These are phyloP conservation scores for Cercophora scortea DNA, from an alignment of 495 filamentous ascomycete genomes.

Conservation along the genomic window DNA sequence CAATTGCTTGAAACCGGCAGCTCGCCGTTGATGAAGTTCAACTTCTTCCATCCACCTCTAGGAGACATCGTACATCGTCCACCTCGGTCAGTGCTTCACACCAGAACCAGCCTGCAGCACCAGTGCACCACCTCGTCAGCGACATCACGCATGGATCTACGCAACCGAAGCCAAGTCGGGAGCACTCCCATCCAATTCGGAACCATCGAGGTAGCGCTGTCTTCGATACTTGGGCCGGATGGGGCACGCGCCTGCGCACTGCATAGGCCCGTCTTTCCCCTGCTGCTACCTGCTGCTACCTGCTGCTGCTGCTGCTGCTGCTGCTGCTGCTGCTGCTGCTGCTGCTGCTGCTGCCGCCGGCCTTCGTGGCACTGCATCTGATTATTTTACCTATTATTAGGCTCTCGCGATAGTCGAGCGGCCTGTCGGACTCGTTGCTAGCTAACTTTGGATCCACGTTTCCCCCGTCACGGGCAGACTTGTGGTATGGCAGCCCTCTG, in stretches of 20 bases:
- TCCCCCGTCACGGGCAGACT: not conserved
- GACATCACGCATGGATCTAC: not conserved
- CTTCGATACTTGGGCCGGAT: not conserved
- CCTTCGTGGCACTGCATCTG: constrained; percentile 26
- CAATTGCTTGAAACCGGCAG: no score
- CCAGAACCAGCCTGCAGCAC: not conserved
- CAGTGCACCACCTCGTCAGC: not conserved
- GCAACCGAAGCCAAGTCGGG: constrained; percentile 9
- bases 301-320: not conserved
- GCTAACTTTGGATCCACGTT: constrained; percentile 22
- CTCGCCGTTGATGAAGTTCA: no score
- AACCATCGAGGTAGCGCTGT: constrained; percentile 6
- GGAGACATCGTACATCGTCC: no score
- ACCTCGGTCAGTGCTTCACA: not conserved
- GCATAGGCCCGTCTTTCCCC: not conserved
- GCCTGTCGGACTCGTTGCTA: constrained; percentile 10
- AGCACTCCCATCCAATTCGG: constrained; percentile 9
- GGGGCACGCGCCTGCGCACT: constrained; percentile 15
- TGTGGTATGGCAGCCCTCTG: not conserved
- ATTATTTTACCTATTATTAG: constrained; percentile 22
- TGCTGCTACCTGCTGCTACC: not conserved
- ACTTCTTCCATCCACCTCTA: no score
- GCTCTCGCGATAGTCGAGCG: constrained; percentile 12
- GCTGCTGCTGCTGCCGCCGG: constrained; percentile 6
- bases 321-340: not conserved